phyloP scores from a whole-genome alignment of 140 eudicot genomes.

The Senecio squalidus region DNA sequence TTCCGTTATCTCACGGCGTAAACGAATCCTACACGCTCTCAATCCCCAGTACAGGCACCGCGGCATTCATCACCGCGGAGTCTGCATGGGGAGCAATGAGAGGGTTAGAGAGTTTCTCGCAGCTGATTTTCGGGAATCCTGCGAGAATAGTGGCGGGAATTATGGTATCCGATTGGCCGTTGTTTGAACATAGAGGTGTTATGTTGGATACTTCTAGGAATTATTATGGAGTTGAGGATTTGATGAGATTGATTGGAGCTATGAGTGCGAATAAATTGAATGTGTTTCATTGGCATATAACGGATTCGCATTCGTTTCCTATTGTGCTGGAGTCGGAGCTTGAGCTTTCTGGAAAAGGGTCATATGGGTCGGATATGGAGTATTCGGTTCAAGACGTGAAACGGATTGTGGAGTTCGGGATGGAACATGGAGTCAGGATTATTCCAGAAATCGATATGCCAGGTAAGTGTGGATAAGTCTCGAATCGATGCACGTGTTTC shows the following conservation, averaged over 20 bases:
- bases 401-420: slow-evolving; percentile 62
- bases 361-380: slow-evolving; percentile 65
- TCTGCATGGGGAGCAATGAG: slow-evolving; percentile 92
- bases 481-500: no score
- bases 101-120: slow-evolving; percentile 93
- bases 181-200: neutral
- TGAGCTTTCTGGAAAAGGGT: slow-evolving; percentile 58
- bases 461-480: slow-evolving; percentile 38
- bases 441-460: slow-evolving; percentile 95
- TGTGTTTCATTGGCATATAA: slow-evolving; percentile 96
- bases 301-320: slow-evolving; percentile 94
- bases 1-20: slow-evolving; percentile 49
- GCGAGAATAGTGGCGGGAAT: slow-evolving; percentile 51
- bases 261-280: slow-evolving; percentile 79
- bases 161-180: neutral
- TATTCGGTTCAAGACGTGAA: slow-evolving; percentile 58
- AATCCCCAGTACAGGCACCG: slow-evolving; percentile 24
- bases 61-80: slow-evolving; percentile 46
- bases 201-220: neutral
- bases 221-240: neutral
- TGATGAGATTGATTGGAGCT: slow-evolving; percentile 50
- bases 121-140: slow-evolving; percentile 60
- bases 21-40: slow-evolving; percentile 75
- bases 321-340: slow-evolving; percentile 68
- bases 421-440: slow-evolving; percentile 77